Conservation (phyloP, 75 land plant genomes). For the Pinus tabuliformis region DNA sequence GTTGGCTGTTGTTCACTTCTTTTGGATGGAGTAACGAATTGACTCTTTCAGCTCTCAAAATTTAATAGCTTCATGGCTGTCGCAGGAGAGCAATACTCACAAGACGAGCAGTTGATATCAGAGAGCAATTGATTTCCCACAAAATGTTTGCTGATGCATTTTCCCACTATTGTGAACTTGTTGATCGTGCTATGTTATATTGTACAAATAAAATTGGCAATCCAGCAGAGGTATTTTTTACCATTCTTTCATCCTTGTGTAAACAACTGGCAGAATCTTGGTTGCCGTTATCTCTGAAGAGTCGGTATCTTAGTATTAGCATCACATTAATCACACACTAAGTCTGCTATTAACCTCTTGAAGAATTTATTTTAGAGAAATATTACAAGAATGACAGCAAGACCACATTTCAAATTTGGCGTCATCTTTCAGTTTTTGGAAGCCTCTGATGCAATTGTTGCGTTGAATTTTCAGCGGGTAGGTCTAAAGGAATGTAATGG, state of each 20-base stretch:
- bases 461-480: background rate
- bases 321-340: background rate
- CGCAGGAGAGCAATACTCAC: constrained; percentile 33
- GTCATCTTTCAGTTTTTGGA: background rate
- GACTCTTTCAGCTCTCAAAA: background rate
- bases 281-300: background rate
- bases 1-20: background rate
- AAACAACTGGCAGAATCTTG: background rate
- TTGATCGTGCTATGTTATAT: constrained; percentile 31
- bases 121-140: constrained; percentile 38
- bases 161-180: constrained; percentile 24
- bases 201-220: constrained; percentile 26
- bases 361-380: background rate
- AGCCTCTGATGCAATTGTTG: background rate
- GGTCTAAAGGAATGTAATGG: background rate
- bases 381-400: background rate
- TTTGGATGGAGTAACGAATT: background rate
- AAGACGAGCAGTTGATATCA: constrained; percentile 26
- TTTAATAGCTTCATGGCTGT: background rate
- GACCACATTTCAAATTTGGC: background rate
- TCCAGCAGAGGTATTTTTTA: constrained; percentile 21
- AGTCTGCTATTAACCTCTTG: background rate
- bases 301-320: background rate
- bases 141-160: constrained; percentile 34
- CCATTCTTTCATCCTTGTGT: background rate